Base-by-base conservation (phyloP, 345 rosid species). In the Viola odorata region DNA sequence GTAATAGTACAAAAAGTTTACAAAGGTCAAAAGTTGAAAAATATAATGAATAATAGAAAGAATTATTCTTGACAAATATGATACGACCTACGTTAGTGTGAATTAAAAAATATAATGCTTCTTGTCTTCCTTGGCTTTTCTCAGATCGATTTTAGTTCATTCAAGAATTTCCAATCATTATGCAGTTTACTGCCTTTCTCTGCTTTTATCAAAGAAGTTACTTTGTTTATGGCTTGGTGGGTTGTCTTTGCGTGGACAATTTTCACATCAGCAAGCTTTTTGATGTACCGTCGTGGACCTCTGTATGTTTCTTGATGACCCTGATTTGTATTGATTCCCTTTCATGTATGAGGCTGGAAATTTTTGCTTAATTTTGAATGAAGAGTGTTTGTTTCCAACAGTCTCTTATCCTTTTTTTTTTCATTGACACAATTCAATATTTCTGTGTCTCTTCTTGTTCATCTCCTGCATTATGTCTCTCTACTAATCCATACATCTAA, bases 181-280 rank as follows among this genome's bases (percentile, higher is more conserved):
- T 82, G 89, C 66, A 75, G 69, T 59, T 79, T 82, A 41, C 69
- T 79, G 62, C 79, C 92, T 64, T 86, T 87, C 73, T 70, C 79
- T 15, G 79, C 71, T 58, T 64, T 85, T 75, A 39, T 76, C 58
- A 72, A 58, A 66, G 82, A 80, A 76, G 75, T 71, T 4, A 72
- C 81, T 58, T 70, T 89, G 75, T 75, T 89, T 64, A 58, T 92
- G 85, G 84, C 96, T 63, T 92, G 98, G 98, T 89, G 94, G 96
- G 87, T 89, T 58, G 51, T 85, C 38, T 87, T 87, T 69, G 75
- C 85, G 56, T 87, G 84, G 86, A 73, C 89, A 45, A 65, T 76
- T 67, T 81, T 78, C 66, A 71, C 91, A 64, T 82, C 89, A 32
- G 73, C 74, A 0, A 85, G 69, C 75, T 84, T 88, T 65, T 61